Evolutionary conservation across 2,329 filamentous ascomycete species (phyloP), one percentile per base, ranked within the genome.

Genomic region (Phoma sp.): DNA sequence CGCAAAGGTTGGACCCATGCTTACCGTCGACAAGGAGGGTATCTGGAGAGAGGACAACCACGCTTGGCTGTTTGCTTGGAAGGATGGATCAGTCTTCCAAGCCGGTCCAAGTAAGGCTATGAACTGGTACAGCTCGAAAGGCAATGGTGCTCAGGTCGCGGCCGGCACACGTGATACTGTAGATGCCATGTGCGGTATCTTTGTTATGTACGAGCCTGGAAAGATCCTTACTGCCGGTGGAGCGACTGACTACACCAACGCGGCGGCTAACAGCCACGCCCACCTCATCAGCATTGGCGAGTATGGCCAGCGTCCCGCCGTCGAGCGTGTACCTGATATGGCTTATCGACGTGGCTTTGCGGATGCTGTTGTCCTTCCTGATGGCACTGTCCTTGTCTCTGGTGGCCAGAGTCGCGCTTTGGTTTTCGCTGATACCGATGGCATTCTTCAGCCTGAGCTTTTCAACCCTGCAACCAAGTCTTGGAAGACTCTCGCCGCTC

Each of bases 181-280:
- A 14, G 61, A 66, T 34, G 57, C 64, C 7, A 68, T 68, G 65
- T 65, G 62, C 43, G 64, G 64, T 28, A 56, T 60, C 28, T 66
- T 62, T 25, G 64, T 62, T 30, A 67, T 68, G 64, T 68, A 66
- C 20, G 65, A 68, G 52, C 58, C 65, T 29, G 65, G 64, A 14
- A 67, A 68, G 25, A 66, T 68, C 26, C 43, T 68, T 17, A 64
- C 48, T 42, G 65, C 65, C 23, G 65, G 64, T 18, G 65, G 65
- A 10, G 54, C 65, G n/a, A 55, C 57, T 5, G 62, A 66, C 23
- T 68, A 68, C 56, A 66, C 62, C 7, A 42, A 67, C 30, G 58
- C 60, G 4, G 45, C 51, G 11, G 64, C 65, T 23, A 64, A 61
- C 17, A 48, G 59, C 7, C 62, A 56, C 30, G 62, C 65, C 14